Conservation (phyloP, 2,329 filamentous ascomycete genomes). For the Ascochyta clinopodiicola region DNA sequence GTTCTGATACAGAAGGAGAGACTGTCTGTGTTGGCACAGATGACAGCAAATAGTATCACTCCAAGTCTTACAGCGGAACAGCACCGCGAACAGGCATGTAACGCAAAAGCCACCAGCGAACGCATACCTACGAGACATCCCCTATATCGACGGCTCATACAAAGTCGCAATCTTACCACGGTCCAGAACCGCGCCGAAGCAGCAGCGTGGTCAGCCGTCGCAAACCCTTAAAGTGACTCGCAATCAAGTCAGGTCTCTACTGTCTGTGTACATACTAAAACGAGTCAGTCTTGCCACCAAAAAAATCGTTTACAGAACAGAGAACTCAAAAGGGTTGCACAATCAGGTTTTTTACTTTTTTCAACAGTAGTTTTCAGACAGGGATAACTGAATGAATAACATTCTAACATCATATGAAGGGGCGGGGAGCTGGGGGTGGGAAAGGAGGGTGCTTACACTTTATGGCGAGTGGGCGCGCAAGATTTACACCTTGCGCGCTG, state of each 20-base stretch:
- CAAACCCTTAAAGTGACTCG: neutral
- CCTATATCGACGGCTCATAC: neutral
- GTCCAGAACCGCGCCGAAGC: neutral
- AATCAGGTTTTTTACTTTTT: conserved; percentile 16
- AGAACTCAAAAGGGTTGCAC: neutral
- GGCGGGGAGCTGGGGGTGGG: too few relatives aligned
- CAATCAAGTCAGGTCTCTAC: neutral
- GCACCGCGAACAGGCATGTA: conserved; percentile 1
- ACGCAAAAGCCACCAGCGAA: conserved; percentile 4
- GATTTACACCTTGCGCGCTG: neutral
- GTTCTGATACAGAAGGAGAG: conserved; percentile 22
- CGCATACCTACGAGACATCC: neutral
- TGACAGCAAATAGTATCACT: conserved; percentile 26
- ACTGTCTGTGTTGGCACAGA: conserved; percentile 21
- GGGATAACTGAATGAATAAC: conserved; percentile 18
- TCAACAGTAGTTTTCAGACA: conserved; percentile 18
- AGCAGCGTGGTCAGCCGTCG: neutral
- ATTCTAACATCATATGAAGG: conserved; percentile 13
- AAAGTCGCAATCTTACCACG: neutral
- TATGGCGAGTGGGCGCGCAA: neutral
- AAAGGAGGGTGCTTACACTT: neutral
- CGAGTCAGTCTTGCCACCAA: neutral
- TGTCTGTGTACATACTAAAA: neutral
- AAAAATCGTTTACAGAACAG: neutral
- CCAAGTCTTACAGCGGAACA: conserved; percentile 9